Base-by-base conservation (phyloP, 345 rosid species). In the Adansonia digitata region DNA sequence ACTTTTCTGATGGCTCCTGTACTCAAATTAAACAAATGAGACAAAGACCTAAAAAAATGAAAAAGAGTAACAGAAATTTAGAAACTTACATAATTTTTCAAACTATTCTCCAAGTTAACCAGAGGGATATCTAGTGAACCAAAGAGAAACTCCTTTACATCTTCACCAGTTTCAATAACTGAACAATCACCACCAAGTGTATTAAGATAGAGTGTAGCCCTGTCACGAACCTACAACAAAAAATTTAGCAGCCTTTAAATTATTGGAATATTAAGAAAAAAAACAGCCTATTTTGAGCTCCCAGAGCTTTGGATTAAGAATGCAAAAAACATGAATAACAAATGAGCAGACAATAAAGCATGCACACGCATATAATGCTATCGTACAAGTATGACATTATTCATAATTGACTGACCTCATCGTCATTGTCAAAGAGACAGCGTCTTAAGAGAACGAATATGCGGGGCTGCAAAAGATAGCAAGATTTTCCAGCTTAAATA, bases 371-470 rank as follows among this genome's bases (percentile, higher is more conserved):
- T 49, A 29, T 18, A n/a, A 11, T 29, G 18, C 17, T 48, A 29
- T 5, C 11, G 9, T 69, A 22, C 18, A 69, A 49, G 49, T 37
- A 31, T 51, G 60, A 24, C 7, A 35, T 14, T 1, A 53, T 18
- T 37, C 13, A 65, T 5, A n/a, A 75, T 52, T 77, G 39, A 73
- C 89, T 79, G 78, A 91, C 99, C 99, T 95, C 99, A 71, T 95
- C 99, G 89, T 95, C 99, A 80, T 92, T 82, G 78, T 95, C 99
- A 80, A 85, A 91, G 72, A 93, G 86, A 79, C 98, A 93, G 73
- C 99, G 97, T 71, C 91, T 90, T 88, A 95, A 82, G 75, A 95
- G 87, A 76, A 95, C 89, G 55, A 85, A 93, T 73, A 93, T 85
- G 15, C 92, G 90, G 27, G 98, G 96, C 99, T 95, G 96, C 84